Evolutionary conservation across 805 yeast species (phyloP).

Genomic region (Wickerhamiella shivajii): DNA sequence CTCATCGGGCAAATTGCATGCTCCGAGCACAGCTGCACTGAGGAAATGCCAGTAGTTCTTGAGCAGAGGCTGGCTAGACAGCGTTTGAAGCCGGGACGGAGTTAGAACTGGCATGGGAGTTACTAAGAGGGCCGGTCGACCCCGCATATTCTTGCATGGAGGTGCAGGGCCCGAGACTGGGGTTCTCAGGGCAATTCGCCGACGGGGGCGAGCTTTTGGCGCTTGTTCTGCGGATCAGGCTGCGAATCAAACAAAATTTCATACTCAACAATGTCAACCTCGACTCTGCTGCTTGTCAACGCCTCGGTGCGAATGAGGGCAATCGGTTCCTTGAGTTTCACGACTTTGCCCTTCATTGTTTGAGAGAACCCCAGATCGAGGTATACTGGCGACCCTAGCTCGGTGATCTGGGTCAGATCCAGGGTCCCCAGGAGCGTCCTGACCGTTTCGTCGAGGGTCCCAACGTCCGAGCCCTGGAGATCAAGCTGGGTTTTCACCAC

Average conservation of each 20-base stretch:
- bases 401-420: constrained; percentile 11
- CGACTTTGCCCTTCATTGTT: constrained; percentile 13
- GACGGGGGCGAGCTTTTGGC: no score
- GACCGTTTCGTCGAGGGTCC: not conserved
- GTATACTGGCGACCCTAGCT: constrained; percentile 11
- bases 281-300: not conserved
- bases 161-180: no score
- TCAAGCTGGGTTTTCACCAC: constrained; percentile 7
- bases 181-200: no score
- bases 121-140: no score
- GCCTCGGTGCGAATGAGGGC: constrained; percentile 10
- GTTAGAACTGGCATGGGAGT: constrained; percentile 30
- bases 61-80: constrained; percentile 43
- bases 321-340: constrained; percentile 14
- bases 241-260: constrained; percentile 3
- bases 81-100: constrained; percentile 37
- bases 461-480: no score
- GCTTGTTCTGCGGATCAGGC: no score
- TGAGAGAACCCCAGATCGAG: constrained; percentile 14
- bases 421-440: constrained; percentile 7
- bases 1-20: constrained; percentile 70
- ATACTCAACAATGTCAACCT: constrained; percentile 3
- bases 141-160: no score
- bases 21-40: constrained; percentile 70
- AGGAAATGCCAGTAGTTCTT: constrained; percentile 55